phyloP scores from a whole-genome alignment of 306 rosid species.

The Castanea mollissima region DNA sequence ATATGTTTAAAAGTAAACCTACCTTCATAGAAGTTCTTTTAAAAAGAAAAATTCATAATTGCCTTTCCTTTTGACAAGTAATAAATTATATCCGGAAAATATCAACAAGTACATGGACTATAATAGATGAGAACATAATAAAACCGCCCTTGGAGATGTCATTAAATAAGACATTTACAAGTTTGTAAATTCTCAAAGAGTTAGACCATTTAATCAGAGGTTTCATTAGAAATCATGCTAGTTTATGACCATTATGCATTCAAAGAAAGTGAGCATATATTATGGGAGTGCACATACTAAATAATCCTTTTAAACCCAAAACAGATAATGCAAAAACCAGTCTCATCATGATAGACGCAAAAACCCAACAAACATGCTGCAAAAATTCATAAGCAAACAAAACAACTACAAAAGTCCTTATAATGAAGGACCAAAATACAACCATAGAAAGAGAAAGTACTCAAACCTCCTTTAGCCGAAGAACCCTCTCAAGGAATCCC shows the following conservation, averaged over 20 bases:
- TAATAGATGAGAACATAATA: no score
- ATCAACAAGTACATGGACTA: no score
- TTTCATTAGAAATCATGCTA: neutral
- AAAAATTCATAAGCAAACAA: neutral
- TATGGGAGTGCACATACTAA: neutral
- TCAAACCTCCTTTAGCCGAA: conserved; percentile 77
- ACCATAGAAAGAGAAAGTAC: neutral
- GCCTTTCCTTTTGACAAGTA: no score
- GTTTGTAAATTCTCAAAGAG: neutral
- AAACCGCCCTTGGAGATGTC: neutral
- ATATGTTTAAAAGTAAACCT: neutral
- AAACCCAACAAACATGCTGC: neutral
- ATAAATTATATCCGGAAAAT: no score
- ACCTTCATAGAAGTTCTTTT: neutral
- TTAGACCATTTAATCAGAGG: no score
- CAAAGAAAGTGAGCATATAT: neutral
- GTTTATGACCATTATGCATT: neutral
- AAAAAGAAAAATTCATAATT: neutral
- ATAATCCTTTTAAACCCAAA: neutral
- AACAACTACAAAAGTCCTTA: neutral
- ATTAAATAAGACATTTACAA: neutral
- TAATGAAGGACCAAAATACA: neutral
- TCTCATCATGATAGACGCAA: neutral
- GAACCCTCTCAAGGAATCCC: conserved; percentile 87
- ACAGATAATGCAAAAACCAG: neutral